These are phyloP conservation scores for Halenospora varia DNA, from an alignment of 495 filamentous ascomycete species.

Conservation along the genomic window DNA sequence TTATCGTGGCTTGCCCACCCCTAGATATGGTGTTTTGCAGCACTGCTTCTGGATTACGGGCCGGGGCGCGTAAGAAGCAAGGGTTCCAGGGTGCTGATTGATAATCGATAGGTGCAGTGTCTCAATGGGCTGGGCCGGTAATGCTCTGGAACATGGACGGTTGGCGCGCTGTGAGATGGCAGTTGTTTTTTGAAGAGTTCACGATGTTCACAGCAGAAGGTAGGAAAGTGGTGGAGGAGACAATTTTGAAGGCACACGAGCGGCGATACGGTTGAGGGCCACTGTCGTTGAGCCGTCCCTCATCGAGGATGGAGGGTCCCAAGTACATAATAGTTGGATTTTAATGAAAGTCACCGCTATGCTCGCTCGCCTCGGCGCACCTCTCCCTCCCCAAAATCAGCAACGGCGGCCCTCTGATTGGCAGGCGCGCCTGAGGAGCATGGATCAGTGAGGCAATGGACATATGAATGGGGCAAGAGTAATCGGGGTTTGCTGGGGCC, in stretches of 20 bases:
- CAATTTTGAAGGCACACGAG: neutral
- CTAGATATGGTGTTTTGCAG: neutral
- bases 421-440: neutral
- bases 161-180: neutral
- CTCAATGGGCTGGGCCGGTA: neutral
- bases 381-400: too few species aligned
- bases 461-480: neutral
- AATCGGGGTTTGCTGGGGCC: neutral
- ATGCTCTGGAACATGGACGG: neutral
- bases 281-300: too few species aligned
- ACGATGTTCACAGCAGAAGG: neutral
- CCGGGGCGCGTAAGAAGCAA: constrained; percentile 9
- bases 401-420: neutral
- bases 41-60: constrained; percentile 8
- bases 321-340: neutral
- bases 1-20: constrained; percentile 9
- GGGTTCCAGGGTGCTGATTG: constrained; percentile 12
- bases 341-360: neutral
- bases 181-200: neutral
- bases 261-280: neutral
- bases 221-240: neutral
- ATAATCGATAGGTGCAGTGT: constrained; percentile 11
- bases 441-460: neutral
- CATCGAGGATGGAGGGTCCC: neutral
- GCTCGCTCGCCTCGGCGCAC: too few species aligned